Conservation (phyloP, 441 rosid genomes). For the Euphorbia schlechtendalii region DNA sequence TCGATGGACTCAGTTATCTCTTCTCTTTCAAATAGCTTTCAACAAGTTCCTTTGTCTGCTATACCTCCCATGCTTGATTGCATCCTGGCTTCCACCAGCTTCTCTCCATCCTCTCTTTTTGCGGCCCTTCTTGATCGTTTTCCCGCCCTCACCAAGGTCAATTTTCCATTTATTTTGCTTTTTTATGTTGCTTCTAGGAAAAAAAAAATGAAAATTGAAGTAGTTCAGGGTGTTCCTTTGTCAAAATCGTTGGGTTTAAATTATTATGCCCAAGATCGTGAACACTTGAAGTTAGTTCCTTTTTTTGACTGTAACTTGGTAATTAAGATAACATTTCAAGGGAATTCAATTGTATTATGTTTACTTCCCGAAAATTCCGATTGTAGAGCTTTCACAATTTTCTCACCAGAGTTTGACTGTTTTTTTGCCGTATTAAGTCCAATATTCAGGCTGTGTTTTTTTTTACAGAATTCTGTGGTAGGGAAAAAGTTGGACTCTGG, state of each 20-base stretch:
- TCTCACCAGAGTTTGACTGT: background rate
- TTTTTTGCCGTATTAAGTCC: background rate
- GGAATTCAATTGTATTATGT: background rate
- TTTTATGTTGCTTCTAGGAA: background rate
- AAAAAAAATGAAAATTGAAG: background rate
- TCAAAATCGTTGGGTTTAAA: background rate
- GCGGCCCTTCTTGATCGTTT: constrained; percentile 45
- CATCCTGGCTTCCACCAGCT: constrained; percentile 57
- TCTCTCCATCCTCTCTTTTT: constrained; percentile 55
- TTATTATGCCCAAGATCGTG: too few relatives aligned
- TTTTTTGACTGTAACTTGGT: background rate
- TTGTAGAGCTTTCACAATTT: background rate
- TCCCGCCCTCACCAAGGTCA: constrained; percentile 33
- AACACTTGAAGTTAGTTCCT: background rate
- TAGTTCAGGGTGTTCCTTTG: background rate
- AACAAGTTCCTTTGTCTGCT: constrained; percentile 56
- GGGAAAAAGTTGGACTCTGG: constrained; percentile 39
- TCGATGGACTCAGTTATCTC: constrained; percentile 37
- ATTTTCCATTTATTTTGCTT: background rate
- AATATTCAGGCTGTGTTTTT: background rate
- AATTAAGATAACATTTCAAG: background rate
- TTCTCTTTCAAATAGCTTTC: constrained; percentile 54
- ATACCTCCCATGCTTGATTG: constrained; percentile 75
- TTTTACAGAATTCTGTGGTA: constrained; percentile 34
- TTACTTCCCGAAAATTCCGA: background rate